phyloP scores from a whole-genome alignment of 805 yeast species.

The Candida peoriensis region DNA sequence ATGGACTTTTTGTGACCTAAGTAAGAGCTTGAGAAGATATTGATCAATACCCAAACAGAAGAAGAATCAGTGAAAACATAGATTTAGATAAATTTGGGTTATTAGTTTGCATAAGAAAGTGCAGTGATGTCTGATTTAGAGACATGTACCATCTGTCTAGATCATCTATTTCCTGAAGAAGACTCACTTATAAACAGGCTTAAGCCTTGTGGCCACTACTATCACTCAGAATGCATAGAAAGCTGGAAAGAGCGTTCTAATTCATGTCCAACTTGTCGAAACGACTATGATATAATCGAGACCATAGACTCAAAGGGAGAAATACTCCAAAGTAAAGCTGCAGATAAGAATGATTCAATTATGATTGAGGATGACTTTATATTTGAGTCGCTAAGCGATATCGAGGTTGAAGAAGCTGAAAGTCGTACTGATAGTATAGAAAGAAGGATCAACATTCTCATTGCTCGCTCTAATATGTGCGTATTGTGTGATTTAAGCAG shows the following conservation, averaged over 20 bases:
- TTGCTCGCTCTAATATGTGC: constrained; percentile 20
- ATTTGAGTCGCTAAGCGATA: constrained; percentile 7
- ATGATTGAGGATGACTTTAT: constrained; percentile 13
- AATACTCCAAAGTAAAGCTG: too few species aligned
- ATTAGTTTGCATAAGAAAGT: too few species aligned
- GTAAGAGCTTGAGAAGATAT: too few species aligned
- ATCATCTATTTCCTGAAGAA: constrained; percentile 23
- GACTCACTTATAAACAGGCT: constrained; percentile 23
- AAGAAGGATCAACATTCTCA: constrained; percentile 16
- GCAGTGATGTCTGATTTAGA: constrained; percentile 13
- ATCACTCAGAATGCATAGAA: constrained; percentile 52
- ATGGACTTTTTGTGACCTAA: too few species aligned
- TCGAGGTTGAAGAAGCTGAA: constrained; percentile 6
- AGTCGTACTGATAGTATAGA: constrained; percentile 11
- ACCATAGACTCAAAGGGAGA: constrained; percentile 23
- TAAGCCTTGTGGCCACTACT: constrained; percentile 48
- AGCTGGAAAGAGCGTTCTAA: constrained; percentile 55
- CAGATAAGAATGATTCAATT: too few species aligned
- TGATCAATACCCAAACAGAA: too few species aligned
- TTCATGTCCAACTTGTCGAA: constrained; percentile 59
- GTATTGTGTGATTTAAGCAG: constrained; percentile 18
- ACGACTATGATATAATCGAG: constrained; percentile 36
- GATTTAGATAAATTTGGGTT: too few species aligned
- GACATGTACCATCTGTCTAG: constrained; percentile 63
- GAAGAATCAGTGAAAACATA: too few species aligned